These are phyloP conservation scores for Ganoderma leucocontextum DNA, from an alignment of 1,284 basidiomycete genomes.

Conservation along the genomic window DNA sequence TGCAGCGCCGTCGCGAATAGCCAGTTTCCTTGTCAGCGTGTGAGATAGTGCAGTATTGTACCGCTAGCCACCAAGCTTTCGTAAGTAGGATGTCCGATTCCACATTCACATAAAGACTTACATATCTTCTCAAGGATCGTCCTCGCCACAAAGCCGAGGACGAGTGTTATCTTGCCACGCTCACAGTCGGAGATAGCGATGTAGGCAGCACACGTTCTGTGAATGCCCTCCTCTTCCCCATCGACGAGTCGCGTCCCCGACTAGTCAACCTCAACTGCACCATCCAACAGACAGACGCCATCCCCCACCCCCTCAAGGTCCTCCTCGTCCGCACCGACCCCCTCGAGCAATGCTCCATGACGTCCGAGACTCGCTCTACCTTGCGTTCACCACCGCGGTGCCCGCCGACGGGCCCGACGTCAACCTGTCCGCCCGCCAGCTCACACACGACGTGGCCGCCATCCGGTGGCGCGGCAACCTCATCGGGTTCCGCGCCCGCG, in stretches of 20 bases:
- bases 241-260: neutral
- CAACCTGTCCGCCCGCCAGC: neutral
- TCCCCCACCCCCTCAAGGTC: constrained; percentile 4
- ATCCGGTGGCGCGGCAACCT: constrained; percentile 2
- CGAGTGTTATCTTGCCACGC: neutral
- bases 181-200: neutral
- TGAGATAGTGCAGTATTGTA: neutral
- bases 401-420: neutral
- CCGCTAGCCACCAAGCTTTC: neutral
- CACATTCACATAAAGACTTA: neutral
- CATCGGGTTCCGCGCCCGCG: neutral
- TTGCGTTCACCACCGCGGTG: neutral
- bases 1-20: neutral
- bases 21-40: neutral
- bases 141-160: neutral
- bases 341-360: neutral
- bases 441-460: neutral
- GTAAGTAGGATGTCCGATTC: neutral
- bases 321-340: neutral
- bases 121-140: neutral
- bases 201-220: neutral
- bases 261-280: neutral
- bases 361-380: constrained; percentile 1
- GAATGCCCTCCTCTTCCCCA: neutral
- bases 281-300: neutral